Percentiles rank a stretch among this genome's conserved stretches.
Conservation (phyloP, 1,284 basidiomycete species). For the Austropuccinia psidii region DNA sequence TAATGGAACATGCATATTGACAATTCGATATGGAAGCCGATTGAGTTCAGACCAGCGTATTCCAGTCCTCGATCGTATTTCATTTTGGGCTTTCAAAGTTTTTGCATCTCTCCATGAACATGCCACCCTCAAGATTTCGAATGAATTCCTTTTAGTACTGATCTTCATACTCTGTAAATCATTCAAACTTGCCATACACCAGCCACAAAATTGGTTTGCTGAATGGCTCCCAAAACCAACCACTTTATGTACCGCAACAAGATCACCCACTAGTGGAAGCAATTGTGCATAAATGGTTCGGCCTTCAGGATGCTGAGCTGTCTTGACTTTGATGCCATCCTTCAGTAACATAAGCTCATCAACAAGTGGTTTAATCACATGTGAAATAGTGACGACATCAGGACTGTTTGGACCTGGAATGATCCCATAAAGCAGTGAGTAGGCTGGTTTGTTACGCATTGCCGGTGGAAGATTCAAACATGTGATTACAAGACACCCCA, state of each 20-base stretch:
- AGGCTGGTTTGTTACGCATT: background rate
- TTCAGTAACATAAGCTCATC: too few species aligned
- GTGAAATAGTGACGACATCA: background rate
- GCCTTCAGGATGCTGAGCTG: background rate
- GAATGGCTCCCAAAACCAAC: background rate
- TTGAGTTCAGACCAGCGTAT: slow-evolving; percentile 11
- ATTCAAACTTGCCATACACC: background rate
- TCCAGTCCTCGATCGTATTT: background rate
- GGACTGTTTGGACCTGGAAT: background rate
- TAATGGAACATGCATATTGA: background rate
- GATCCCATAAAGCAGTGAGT: background rate
- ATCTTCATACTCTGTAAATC: background rate
- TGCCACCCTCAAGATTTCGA: background rate
- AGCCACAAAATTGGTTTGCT: background rate
- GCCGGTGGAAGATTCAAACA: slow-evolving; percentile 15
- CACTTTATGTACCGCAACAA: background rate
- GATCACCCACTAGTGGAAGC: background rate
- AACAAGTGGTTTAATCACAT: background rate
- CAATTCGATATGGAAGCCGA: background rate
- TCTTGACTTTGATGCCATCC: too few species aligned
- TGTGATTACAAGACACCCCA: background rate
- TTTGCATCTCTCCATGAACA: too few species aligned
- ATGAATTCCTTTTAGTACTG: background rate
- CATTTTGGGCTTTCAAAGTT: background rate
- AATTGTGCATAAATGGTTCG: background rate